Evolutionary conservation across 2,329 filamentous ascomycete species (phyloP).

Genomic region (Phyllosticta citriasiana): DNA sequence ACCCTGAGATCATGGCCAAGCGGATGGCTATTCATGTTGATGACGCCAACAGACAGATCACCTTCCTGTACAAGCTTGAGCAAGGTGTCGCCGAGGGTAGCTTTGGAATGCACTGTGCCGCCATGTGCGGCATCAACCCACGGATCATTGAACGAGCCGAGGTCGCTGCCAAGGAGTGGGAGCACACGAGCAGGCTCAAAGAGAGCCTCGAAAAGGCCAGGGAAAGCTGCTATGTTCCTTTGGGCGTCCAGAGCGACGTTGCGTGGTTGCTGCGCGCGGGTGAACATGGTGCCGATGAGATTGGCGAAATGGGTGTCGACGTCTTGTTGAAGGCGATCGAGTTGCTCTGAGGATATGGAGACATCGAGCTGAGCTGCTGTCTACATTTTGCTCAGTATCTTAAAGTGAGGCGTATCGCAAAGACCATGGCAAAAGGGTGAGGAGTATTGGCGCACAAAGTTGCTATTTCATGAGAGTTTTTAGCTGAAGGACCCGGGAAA

Average conservation of each 20-base stretch:
- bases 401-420: background rate
- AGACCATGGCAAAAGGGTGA: background rate
- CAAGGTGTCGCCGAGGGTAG: slow-evolving; percentile 89
- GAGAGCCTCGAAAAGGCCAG: slow-evolving; percentile 65
- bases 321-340: slow-evolving; percentile 49
- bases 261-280: slow-evolving; percentile 60
- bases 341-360: slow-evolving; percentile 15
- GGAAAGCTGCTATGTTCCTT: slow-evolving; percentile 68
- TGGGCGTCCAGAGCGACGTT: slow-evolving; percentile 82
- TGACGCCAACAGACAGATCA: slow-evolving; percentile 72
- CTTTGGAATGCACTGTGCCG: slow-evolving; percentile 97
- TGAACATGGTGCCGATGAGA: slow-evolving; percentile 24
- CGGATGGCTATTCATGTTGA: slow-evolving; percentile 96
- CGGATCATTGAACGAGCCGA: slow-evolving; percentile 81
- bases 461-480: background rate
- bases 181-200: slow-evolving; percentile 84
- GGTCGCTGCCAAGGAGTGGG: slow-evolving; percentile 81
- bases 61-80: slow-evolving; percentile 91
- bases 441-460: background rate
- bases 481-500: background rate
- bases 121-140: slow-evolving; percentile 88
- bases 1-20: slow-evolving; percentile 77
- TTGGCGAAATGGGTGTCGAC: slow-evolving; percentile 44
- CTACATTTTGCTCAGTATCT: background rate
- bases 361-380: background rate